Conservation (phyloP, 176 grass and related monocot genomes). For the Saccharum officinarum region DNA sequence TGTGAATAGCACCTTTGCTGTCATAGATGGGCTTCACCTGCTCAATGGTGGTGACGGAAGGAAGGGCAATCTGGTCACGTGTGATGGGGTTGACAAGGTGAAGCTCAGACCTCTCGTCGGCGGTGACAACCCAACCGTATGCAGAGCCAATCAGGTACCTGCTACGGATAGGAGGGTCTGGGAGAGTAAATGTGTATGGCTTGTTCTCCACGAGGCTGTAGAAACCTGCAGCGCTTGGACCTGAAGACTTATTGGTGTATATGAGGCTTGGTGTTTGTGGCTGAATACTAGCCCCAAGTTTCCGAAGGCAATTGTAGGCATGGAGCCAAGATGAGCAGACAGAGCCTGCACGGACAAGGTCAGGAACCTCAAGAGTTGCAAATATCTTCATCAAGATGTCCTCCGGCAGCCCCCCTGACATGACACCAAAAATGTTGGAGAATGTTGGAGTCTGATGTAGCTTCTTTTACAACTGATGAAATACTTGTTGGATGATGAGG, state of each 20-base stretch:
- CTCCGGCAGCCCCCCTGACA: background rate
- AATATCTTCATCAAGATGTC: background rate
- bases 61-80: background rate
- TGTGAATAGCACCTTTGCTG: background rate
- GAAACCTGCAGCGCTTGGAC: background rate
- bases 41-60: background rate
- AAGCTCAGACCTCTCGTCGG: background rate
- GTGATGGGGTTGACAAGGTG: slow-evolving; percentile 12
- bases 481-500: no score
- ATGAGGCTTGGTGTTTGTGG: slow-evolving; percentile 6
- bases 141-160: background rate
- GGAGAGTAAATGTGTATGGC: background rate
- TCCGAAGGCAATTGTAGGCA: background rate
- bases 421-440: background rate
- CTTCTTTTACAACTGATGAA: no score
- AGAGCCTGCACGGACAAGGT: background rate
- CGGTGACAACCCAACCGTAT: background rate
- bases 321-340: background rate
- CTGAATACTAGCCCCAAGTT: background rate
- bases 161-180: slow-evolving; percentile 6
- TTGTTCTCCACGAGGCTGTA: slow-evolving; percentile 18
- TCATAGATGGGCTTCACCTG: background rate
- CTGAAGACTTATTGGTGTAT: background rate
- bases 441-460: no score
- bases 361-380: background rate